Evolutionary conservation across 305 asterid genomes (phyloP).

Genomic region (Stenogyne calaminthoides): DNA sequence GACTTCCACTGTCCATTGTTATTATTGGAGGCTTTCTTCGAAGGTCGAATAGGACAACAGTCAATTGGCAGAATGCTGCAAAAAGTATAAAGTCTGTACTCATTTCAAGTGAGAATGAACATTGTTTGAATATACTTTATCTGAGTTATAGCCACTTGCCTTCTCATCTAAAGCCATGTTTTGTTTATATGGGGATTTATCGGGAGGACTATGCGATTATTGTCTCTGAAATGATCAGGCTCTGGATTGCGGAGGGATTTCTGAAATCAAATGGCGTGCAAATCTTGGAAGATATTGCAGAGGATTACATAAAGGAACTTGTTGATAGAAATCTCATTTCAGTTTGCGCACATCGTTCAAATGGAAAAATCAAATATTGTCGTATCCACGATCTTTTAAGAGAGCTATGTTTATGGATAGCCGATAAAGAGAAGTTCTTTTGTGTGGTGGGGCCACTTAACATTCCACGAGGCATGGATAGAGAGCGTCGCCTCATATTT

Average conservation of each 20-base stretch:
- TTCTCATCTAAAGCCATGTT: constrained; percentile 1
- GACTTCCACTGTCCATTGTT: neutral
- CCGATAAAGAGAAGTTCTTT: neutral
- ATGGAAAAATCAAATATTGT: too few species aligned
- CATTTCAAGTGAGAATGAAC: neutral
- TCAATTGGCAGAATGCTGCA: neutral
- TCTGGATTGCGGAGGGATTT: constrained; percentile 24
- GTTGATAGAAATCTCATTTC: constrained; percentile 19
- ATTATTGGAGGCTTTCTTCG: constrained; percentile 18
- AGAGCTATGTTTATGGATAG: neutral
- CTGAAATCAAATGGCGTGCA: neutral
- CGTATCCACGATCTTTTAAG: constrained; percentile 13
- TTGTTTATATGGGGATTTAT: neutral
- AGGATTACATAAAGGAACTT: too few species aligned
- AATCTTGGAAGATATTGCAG: constrained; percentile 18
- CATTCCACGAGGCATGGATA: too few species aligned
- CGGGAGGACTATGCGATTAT: neutral
- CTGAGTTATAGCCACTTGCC: constrained; percentile 17
- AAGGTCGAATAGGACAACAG: neutral
- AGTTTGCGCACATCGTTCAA: neutral
- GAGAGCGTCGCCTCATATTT: neutral
- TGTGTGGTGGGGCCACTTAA: too few species aligned
- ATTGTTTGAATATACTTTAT: neutral
- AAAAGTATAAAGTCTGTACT: neutral
- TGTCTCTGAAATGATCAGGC: neutral